phyloP scores from a whole-genome alignment of 768 basidiomycete species.

The Russula ochroleuca region DNA sequence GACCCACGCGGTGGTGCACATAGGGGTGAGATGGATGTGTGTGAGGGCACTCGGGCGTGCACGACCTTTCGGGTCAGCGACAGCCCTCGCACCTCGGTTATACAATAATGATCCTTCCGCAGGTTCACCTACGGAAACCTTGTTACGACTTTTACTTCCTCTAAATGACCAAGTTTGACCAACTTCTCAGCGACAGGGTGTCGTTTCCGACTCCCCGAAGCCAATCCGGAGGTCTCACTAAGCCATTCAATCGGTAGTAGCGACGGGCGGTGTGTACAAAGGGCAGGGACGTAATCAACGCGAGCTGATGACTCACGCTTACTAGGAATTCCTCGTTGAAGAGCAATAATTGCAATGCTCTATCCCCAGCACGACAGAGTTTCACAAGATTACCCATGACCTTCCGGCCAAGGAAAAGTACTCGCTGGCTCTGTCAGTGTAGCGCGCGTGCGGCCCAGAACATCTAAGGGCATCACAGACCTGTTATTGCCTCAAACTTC shows the following conservation, averaged over 20 bases:
- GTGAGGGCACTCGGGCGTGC: conserved; percentile 30
- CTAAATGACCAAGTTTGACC: conserved; percentile 30
- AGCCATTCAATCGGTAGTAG: conserved; percentile 91
- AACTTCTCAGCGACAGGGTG: conserved; percentile 47
- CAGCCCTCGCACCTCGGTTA: conserved; percentile 29
- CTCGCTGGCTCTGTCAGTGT: conserved; percentile 89
- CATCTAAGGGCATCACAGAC: conserved; percentile 37
- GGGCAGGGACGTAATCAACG: conserved; percentile 89
- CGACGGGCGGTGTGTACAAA: conserved; percentile 88
- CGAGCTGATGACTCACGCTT: conserved; percentile 84
- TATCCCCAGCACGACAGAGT: conserved; percentile 80
- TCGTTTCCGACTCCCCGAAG: conserved; percentile 35
- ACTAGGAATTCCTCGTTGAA: conserved; percentile 90
- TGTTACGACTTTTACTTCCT: conserved; percentile 65
- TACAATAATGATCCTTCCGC: conserved; percentile 70
- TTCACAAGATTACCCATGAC: conserved; percentile 74
- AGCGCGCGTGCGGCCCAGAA: conserved; percentile 84
- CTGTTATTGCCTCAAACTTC: conserved; percentile 73
- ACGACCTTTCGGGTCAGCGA: conserved; percentile 23
- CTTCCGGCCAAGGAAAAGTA: conserved; percentile 72
- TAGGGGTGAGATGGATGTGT: conserved; percentile 42
- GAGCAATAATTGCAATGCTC: conserved; percentile 91
- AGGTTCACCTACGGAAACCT: conserved; percentile 82
- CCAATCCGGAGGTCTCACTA: conserved; percentile 82
- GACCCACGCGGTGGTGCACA: conserved; percentile 37